A percentile compares a stretch with the other conserved stretches of the same genome.
Evolutionary conservation across 2,329 filamentous ascomycete species (phyloP).

Genomic region (Ophiobolus disseminans): DNA sequence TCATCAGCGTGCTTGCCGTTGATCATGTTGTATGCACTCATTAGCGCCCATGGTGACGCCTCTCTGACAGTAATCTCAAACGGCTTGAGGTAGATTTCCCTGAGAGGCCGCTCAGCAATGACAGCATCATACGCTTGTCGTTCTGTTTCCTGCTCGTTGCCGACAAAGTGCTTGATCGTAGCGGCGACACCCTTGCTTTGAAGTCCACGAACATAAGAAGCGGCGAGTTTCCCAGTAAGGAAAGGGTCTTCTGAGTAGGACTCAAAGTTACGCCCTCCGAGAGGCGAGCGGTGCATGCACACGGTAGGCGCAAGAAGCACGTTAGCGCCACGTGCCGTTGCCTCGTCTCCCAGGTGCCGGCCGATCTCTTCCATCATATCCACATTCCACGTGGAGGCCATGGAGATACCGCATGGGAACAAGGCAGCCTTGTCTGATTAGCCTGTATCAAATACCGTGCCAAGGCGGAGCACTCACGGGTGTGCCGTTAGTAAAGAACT

Average conservation of each 20-base stretch:
- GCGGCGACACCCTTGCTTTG: slow-evolving; percentile 78
- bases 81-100: slow-evolving; percentile 76
- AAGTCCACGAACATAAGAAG: slow-evolving; percentile 74
- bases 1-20: slow-evolving; percentile 62
- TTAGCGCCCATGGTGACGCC: slow-evolving; percentile 71
- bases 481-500: slow-evolving; percentile 67
- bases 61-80: slow-evolving; percentile 76
- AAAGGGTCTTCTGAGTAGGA: slow-evolving; percentile 85
- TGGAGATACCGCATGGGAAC: slow-evolving; percentile 79
- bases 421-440: slow-evolving; percentile 67
- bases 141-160: slow-evolving; percentile 76
- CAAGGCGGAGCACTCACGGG: slow-evolving; percentile 41
- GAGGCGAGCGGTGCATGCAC: slow-evolving; percentile 80
- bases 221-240: slow-evolving; percentile 75
- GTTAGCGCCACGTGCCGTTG: slow-evolving; percentile 74
- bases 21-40: slow-evolving; percentile 72
- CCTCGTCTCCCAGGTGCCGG: slow-evolving; percentile 73
- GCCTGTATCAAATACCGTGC: slow-evolving; percentile 4
- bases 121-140: slow-evolving; percentile 70
- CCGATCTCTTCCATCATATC: slow-evolving; percentile 74
- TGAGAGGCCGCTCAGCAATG: slow-evolving; percentile 68
- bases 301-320: slow-evolving; percentile 79
- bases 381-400: slow-evolving; percentile 81
- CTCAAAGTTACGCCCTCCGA: slow-evolving; percentile 87
- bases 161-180: slow-evolving; percentile 79